phyloP scores from a whole-genome alignment of 768 basidiomycete species.

The Cyclocybe cylindracea region DNA sequence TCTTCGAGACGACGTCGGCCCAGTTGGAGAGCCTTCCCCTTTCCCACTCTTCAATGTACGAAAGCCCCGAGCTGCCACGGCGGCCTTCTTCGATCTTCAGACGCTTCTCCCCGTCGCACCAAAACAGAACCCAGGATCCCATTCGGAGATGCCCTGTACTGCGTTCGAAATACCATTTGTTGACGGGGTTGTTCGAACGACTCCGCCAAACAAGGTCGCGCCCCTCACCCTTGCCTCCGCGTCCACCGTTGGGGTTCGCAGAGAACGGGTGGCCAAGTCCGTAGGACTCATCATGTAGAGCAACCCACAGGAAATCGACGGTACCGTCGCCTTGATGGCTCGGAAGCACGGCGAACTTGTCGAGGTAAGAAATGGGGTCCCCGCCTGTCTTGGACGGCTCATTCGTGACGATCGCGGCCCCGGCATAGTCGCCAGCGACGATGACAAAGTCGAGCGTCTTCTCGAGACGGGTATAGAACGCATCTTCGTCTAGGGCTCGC shows the following conservation, averaged over 20 bases:
- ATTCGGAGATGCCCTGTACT: slow-evolving; percentile 87
- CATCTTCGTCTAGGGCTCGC: slow-evolving; percentile 63
- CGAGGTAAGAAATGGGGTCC: slow-evolving; percentile 81
- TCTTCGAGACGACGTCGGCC: slow-evolving; percentile 65
- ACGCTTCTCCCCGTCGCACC: slow-evolving; percentile 96
- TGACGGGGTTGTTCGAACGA: slow-evolving; percentile 91
- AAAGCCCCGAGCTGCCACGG: slow-evolving; percentile 61
- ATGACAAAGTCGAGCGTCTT: slow-evolving; percentile 86
- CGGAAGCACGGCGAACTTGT: slow-evolving; percentile 97
- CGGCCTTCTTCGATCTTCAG: slow-evolving; percentile 70
- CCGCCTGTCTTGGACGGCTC: slow-evolving; percentile 40
- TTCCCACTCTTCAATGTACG: slow-evolving; percentile 79
- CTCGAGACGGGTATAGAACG: slow-evolving; percentile 82
- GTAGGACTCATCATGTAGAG: slow-evolving; percentile 96
- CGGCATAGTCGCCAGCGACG: slow-evolving; percentile 92
- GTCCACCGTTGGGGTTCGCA: slow-evolving; percentile 93
- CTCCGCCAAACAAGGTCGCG: slow-evolving; percentile 95
- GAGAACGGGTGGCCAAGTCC: slow-evolving; percentile 93
- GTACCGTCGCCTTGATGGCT: slow-evolving; percentile 97
- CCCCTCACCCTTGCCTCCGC: slow-evolving; percentile 87
- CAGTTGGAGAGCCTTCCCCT: slow-evolving; percentile 67
- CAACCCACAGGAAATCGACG: slow-evolving; percentile 99
- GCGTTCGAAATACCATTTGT: slow-evolving; percentile 99
- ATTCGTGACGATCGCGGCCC: slow-evolving; percentile 90
- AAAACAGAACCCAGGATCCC: slow-evolving; percentile 92